Base-by-base conservation (phyloP, 1,284 basidiomycete species). In the Rhizoctonia solani region DNA sequence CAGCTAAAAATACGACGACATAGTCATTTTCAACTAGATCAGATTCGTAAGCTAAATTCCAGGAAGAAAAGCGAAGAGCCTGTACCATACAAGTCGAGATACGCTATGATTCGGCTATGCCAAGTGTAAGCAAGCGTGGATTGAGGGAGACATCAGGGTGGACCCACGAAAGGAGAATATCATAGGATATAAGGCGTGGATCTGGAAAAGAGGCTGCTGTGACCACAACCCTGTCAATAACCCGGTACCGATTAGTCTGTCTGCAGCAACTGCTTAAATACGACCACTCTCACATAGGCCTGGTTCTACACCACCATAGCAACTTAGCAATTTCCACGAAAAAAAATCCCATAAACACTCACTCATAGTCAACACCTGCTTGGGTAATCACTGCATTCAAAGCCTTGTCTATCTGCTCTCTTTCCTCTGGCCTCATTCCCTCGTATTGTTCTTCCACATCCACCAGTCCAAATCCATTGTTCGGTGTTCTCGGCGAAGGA, bases 331-430 rank as follows among this genome's bases (percentile, higher is more conserved):
- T 54, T 8, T 66, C 63, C 56, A 55, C 30, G 42, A 32, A 34
- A 46, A 39, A 71, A 67, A 70, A 32, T 61, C 37, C 19, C 58
- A 27, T 25, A 47, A 27, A 39, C 68, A 19, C 82, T 72, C 73
- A 92, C 89, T 93, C 91, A 73, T 85, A 92, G 77, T 93, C 92
- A 65, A 93, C 89, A 1, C 92, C 91, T 41, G 92, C 91, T 74
- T 93, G 92, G 72, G 90, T 92, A 56, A 93, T 90, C 77, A 93
- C 80, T 74, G 80, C 85, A 37, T 79, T 75, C 78, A 93, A 85
- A 39, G 89, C 83, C 19, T 87, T 82, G 73, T 89, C 74, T 30
- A 76, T 58, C 47, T 69, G 69, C 21, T 73, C 71, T 25, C 68
- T 68, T 19, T 73, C 70, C 8, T 71, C 70, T 52, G 56, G 66